Evolutionary conservation across 495 filamentous ascomycete genomes (phyloP).

Genomic region (Neurospora sp.): DNA sequence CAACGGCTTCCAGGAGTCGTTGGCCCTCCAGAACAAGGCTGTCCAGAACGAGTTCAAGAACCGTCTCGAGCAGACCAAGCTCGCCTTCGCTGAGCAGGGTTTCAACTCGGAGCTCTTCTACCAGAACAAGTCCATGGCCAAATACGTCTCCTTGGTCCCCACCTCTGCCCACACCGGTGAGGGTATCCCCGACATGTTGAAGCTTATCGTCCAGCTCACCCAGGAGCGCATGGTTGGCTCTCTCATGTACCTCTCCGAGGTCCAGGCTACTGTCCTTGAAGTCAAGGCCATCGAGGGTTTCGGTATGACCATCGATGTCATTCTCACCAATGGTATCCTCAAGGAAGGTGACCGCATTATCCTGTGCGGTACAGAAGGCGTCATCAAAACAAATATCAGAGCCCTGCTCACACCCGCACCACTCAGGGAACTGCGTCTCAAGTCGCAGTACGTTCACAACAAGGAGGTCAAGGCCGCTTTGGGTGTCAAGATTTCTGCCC

Average conservation of each 20-base stretch:
- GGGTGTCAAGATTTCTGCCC: constrained; percentile 97
- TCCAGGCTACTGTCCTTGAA: constrained; percentile 95
- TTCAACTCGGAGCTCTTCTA: constrained; percentile 97
- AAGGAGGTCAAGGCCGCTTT: constrained; percentile 97
- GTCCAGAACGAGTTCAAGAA: constrained; percentile 93
- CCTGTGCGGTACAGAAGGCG: constrained; percentile 87
- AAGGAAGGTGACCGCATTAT: constrained; percentile 92
- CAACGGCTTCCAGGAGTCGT: constrained; percentile 91
- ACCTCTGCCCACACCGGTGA: constrained; percentile 97
- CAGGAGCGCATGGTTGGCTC: constrained; percentile 97
- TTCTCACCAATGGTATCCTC: constrained; percentile 91
- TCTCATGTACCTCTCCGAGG: constrained; percentile 96
- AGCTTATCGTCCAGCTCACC: constrained; percentile 80
- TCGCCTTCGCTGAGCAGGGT: constrained; percentile 89
- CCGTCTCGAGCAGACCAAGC: constrained; percentile 80
- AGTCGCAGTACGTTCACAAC: constrained; percentile 92
- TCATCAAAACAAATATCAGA: constrained; percentile 90
- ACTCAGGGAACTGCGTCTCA: constrained; percentile 89
- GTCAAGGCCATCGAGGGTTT: constrained; percentile 99
- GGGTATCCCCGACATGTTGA: constrained; percentile 98
- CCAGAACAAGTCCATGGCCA: constrained; percentile 95
- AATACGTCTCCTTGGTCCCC: constrained; percentile 86
- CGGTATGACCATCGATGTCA: constrained; percentile 97
- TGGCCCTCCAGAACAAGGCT: constrained; percentile 81
- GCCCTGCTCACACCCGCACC: constrained; percentile 93